Evolutionary conservation across 768 basidiomycete species (phyloP), one percentile per base, ranked within the genome.

Genomic region (Lepiota venenata): DNA sequence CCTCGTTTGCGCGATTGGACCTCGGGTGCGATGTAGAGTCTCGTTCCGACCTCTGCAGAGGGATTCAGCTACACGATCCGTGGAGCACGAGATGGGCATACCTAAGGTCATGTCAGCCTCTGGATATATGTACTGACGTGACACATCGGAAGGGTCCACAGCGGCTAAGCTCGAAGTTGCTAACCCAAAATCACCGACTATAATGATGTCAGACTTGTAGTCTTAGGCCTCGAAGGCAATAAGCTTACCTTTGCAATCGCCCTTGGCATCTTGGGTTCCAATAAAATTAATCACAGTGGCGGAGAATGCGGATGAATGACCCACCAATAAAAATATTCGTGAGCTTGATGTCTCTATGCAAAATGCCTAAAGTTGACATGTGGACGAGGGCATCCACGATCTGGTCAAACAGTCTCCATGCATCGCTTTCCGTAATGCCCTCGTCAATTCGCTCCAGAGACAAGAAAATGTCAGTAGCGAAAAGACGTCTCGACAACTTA

Each of bases 321-420:
- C 27, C 60, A 91, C 92, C 91, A 47, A 96, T 92, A 69, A 98
- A 93, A 58, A 98, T 93, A 62, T 98, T 98, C 0, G 88, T 90
- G 12, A 93, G 72, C 66, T 98, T 98, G 66, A 98, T 90, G 66
- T 97, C 94, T 47, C 90, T 76, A 69, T 92, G 89, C 50, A 92
- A 69, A 62, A 98, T 94, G n/a, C 90, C 88, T 52, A 89, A 75
- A 21, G 83, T 85, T 1, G 90, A 85, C 84, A 97, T 93, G 60
- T 97, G 91, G 1, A 87, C 87, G 9, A 98, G 74, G 0, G 94
- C 94, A 58, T 96, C 93, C 29, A 96, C 69, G 36, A 94, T 84
- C 69, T 98, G 93, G 48, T 89, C 84, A 65, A 98, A 93, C 12
- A 97, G 70, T 18, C 88, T 74, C 95, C 95, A 98, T 0, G 86